A percentile compares a stretch with the other conserved stretches of the same genome.
These are phyloP conservation scores for Mediolabrus comicus DNA, from an alignment of 108 stramenopile species.

Conservation along the genomic window DNA sequence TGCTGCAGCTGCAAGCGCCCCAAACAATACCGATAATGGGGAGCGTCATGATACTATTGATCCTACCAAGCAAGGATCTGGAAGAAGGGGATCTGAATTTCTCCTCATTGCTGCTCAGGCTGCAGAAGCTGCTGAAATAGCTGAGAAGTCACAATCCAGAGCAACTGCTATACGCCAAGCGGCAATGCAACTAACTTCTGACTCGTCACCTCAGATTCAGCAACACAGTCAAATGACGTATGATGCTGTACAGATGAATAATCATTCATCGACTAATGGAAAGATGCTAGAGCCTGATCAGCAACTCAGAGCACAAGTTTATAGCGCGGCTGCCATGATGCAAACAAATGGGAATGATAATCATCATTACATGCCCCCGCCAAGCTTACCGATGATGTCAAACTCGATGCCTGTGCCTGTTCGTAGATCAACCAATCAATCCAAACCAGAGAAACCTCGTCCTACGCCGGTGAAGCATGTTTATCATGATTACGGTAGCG, in stretches of 20 bases:
- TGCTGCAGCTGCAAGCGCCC: background rate
- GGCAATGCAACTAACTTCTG: slow-evolving; percentile 12
- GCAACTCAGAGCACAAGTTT: slow-evolving; percentile 12
- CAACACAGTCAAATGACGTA: background rate
- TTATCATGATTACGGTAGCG: slow-evolving; percentile 74
- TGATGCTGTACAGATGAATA: background rate
- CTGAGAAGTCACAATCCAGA: slow-evolving; percentile 25
- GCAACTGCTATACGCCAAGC: slow-evolving; percentile 37
- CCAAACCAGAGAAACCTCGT: slow-evolving; percentile 3
- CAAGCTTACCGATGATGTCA: background rate
- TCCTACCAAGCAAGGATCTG: background rate
- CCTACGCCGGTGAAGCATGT: slow-evolving; percentile 45
- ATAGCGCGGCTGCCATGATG: slow-evolving; percentile 23
- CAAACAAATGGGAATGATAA: background rate
- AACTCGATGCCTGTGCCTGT: too few relatives aligned
- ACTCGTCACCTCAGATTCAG: background rate
- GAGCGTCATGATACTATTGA: background rate
- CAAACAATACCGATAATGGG: background rate
- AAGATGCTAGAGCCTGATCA: slow-evolving; percentile 1
- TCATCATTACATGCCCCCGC: background rate
- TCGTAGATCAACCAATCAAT: background rate
- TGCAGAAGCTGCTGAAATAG: slow-evolving; percentile 12
- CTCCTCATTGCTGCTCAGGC: slow-evolving; percentile 37
- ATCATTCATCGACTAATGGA: background rate
- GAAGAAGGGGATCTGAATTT: slow-evolving; percentile 37